These are phyloP conservation scores for Salvia splendens DNA, from an alignment of 257 asterid species.

Conservation along the genomic window DNA sequence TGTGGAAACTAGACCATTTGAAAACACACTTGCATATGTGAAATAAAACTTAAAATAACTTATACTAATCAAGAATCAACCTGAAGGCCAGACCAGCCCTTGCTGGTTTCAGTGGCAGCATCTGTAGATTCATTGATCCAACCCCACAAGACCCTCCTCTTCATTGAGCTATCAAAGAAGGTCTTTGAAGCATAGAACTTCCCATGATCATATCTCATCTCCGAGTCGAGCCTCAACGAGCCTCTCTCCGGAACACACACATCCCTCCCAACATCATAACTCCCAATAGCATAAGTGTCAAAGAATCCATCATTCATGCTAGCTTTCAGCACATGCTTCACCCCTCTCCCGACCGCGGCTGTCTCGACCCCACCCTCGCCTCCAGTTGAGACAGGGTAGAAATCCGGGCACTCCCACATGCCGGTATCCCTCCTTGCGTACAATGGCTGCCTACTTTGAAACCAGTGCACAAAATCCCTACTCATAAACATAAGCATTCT, in stretches of 20 bases:
- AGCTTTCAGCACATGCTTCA: conserved; percentile 35
- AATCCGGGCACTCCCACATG: conserved; percentile 36
- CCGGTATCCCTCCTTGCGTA: conserved; percentile 29
- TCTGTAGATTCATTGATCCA: conserved; percentile 31
- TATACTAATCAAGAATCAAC: not conserved
- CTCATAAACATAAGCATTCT: conserved; percentile 32
- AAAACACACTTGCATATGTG: not conserved
- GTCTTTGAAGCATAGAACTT: conserved; percentile 38
- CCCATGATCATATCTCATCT: conserved; percentile 33
- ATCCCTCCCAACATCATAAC: conserved; percentile 26
- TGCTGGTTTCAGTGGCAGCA: conserved; percentile 5
- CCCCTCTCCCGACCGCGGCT: conserved; percentile 24
- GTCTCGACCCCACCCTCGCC: conserved; percentile 28
- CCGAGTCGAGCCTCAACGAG: conserved; percentile 16
- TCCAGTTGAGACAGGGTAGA: conserved; percentile 27
- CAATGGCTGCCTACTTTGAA: conserved; percentile 25
- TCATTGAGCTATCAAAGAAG: conserved; percentile 30
- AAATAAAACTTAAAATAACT: not conserved
- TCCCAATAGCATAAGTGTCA: conserved; percentile 35
- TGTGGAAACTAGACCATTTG: not conserved
- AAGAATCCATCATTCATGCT: conserved; percentile 16
- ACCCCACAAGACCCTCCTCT: conserved; percentile 37
- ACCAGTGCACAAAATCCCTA: conserved; percentile 35
- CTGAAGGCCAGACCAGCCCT: conserved; percentile 31
- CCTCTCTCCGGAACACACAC: conserved; percentile 30